Percentiles rank a stretch among this genome's conserved stretches.
These are phyloP conservation scores for Massariosphaeria phaeospora DNA, from an alignment of 495 filamentous ascomycete genomes.

Conservation along the genomic window DNA sequence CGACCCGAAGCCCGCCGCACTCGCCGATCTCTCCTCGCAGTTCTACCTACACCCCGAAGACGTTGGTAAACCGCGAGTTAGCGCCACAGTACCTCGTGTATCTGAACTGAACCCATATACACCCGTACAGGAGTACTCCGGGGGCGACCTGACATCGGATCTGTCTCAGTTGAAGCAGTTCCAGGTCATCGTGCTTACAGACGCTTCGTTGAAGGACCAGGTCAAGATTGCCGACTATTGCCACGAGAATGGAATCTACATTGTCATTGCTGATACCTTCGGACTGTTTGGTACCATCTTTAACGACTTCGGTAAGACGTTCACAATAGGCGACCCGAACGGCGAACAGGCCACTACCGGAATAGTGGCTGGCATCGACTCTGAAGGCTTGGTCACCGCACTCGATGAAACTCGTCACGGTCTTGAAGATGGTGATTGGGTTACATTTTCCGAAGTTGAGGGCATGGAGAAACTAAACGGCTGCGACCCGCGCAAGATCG, in stretches of 20 bases:
- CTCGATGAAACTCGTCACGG: constrained; percentile 95
- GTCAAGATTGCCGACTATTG: constrained; percentile 82
- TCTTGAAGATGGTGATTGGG: constrained; percentile 91
- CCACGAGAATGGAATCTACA: constrained; percentile 83
- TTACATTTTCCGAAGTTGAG: constrained; percentile 88
- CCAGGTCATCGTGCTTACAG: constrained; percentile 87
- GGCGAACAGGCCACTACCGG: constrained; percentile 84
- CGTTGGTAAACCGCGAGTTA: constrained; percentile 86
- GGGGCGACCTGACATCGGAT: constrained; percentile 59
- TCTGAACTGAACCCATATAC: constrained; percentile 96
- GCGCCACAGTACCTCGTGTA: constrained; percentile 79
- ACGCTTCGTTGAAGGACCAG: constrained; percentile 73
- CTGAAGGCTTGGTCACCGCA: constrained; percentile 85
- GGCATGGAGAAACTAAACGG: constrained; percentile 89
- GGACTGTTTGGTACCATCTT: constrained; percentile 95
- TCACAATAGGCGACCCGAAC: constrained; percentile 80
- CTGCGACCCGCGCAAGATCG: constrained; percentile 77
- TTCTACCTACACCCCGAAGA: constrained; percentile 90
- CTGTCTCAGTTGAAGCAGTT: constrained; percentile 75
- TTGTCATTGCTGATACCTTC: constrained; percentile 82
- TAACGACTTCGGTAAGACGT: constrained; percentile 94
- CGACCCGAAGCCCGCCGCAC: constrained; percentile 72
- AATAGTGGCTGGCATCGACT: constrained; percentile 84
- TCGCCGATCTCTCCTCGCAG: constrained; percentile 87
- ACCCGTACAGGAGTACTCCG: constrained; percentile 71